Percentiles rank a stretch among this genome's conserved stretches.
phyloP scores from a whole-genome alignment of 768 basidiomycete species.

The Boletus sp. region DNA sequence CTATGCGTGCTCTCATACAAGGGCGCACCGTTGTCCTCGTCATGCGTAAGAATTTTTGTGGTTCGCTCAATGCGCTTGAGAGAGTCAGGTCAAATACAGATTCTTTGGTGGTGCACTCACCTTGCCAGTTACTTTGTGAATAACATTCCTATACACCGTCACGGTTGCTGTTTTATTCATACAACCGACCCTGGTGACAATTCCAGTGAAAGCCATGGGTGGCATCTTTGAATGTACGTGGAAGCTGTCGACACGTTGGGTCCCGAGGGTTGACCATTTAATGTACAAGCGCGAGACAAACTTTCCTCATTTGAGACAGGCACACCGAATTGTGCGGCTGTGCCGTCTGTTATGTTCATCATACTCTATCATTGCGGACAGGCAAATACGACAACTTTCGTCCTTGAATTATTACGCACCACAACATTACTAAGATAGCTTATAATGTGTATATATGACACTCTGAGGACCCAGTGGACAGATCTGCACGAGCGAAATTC shows the following conservation, averaged over 20 bases:
- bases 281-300: neutral
- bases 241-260: neutral
- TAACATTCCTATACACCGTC: slow-evolving; percentile 68
- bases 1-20: neutral
- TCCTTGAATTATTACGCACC: no score
- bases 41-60: slow-evolving; percentile 78
- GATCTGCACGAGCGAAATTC: no score
- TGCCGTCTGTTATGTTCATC: no score
- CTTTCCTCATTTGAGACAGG: neutral
- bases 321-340: no score
- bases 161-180: slow-evolving; percentile 88
- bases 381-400: no score
- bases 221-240: slow-evolving; percentile 48
- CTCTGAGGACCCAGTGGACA: no score
- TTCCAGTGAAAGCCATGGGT: slow-evolving; percentile 70
- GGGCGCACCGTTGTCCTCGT: slow-evolving; percentile 63
- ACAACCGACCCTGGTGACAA: slow-evolving; percentile 75
- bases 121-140: slow-evolving; percentile 76
- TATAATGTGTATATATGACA: no score
- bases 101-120: slow-evolving; percentile 36
- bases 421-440: no score
- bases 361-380: no score
- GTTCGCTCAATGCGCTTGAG: slow-evolving; percentile 65
- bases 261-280: neutral
- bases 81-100: neutral